These are phyloP conservation scores for Otatea glauca DNA, from an alignment of 176 grass and related monocot species.

Conservation along the genomic window DNA sequence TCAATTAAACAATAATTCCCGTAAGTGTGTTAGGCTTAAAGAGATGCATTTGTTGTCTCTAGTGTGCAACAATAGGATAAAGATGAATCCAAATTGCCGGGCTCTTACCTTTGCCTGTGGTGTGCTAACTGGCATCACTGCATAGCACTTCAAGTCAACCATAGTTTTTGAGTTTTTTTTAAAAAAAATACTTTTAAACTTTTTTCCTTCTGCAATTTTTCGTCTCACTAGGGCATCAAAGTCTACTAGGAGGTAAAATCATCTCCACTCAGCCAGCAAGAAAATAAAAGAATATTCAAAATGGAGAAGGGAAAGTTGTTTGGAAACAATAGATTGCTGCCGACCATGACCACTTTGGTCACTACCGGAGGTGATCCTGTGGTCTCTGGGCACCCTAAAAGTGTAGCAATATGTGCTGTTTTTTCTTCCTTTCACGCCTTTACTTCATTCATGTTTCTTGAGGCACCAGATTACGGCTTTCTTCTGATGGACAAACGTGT, in stretches of 20 bases:
- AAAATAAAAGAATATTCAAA: slow-evolving; percentile 26
- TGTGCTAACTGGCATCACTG: slow-evolving; percentile 46
- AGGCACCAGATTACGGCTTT: background rate
- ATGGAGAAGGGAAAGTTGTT: background rate
- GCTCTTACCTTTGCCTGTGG: slow-evolving; percentile 28
- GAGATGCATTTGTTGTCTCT: slow-evolving; percentile 35
- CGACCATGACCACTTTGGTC: slow-evolving; percentile 43
- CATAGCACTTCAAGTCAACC: slow-evolving; percentile 45
- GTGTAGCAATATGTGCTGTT: slow-evolving; percentile 19
- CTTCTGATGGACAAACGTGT: background rate
- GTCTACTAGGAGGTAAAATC: slow-evolving; percentile 38
- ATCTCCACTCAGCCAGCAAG: slow-evolving; percentile 21
- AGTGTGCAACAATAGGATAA: slow-evolving; percentile 34
- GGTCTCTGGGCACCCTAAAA: slow-evolving; percentile 29
- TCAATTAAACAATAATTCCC: slow-evolving; percentile 24
- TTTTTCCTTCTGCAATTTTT: background rate
- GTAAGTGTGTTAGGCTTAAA: slow-evolving; percentile 43
- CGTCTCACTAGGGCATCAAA: slow-evolving; percentile 32
- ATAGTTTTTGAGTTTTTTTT: background rate
- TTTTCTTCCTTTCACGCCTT: background rate
- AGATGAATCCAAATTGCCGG: slow-evolving; percentile 25
- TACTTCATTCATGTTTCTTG: background rate
- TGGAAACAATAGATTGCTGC: slow-evolving; percentile 44
- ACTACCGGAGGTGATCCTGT: slow-evolving; percentile 23
- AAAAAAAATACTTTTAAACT: background rate